Base-by-base conservation (phyloP, 208 protist species). In the Acanthamoeba triangularis region DNA sequence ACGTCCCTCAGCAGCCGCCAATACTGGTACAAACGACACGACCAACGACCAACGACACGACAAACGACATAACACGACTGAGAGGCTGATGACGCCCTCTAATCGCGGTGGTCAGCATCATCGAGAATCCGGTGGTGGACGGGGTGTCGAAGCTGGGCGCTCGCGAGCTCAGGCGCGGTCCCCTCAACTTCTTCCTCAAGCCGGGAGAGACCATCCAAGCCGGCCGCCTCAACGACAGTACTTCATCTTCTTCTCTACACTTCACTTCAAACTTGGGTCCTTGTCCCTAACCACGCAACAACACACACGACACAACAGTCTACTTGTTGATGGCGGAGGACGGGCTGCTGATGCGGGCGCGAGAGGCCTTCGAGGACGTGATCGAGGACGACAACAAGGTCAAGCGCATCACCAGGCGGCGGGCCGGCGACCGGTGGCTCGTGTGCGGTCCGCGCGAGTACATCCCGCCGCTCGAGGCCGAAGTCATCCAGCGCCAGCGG, bases 371-470 rank as follows among this genome's bases (percentile, higher is more conserved):
- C 95, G 98, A 98, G 65, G 95, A 74, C 3, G 96, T 97, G 35
- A 91, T 54, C 2, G 52, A 88, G 11, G 80, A 52, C 30, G 52
- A 59, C 20, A 95, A 98, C 11, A 18, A 33, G 47, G 28, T 49
- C 28, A 35, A 88, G 49, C 49, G 49, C 44, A 88, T 78, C 41
- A 88, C 28, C 47, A 88, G n/a, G 52, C 20, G 80, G 80, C 41
- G 80, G 5, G 80, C 80, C 10, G 98, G 98, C 30, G 98, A 99
- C 54, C 94, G 96, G 28, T 99, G 98, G 98, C 97, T 99, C 41
- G 95, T 99, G 49, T 94, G 96, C 6, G 99, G 99, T 63, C 98
- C 99, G 35, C 95, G 97, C 61, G 97, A 98, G 56, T 99, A 97
- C 94, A 94, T 98, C 56, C 97, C 97, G 78, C 97, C 97, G 44